These are phyloP conservation scores for Saccharomycopsis crataegensis DNA, from an alignment of 1,139 yeast genomes.

Conservation along the genomic window DNA sequence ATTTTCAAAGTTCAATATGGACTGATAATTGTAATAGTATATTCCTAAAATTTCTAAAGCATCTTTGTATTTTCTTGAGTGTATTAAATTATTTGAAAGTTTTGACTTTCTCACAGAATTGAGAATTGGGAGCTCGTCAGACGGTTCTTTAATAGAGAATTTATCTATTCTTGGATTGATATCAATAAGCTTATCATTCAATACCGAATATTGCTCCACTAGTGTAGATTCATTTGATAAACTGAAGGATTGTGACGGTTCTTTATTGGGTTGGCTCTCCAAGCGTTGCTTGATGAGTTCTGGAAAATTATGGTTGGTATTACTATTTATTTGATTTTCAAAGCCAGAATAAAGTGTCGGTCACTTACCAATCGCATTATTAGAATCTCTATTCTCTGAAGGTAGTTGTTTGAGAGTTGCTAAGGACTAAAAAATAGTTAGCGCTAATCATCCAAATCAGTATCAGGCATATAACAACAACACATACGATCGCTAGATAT, in stretches of 20 bases:
- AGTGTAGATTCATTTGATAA: background rate
- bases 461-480: too few relatives aligned
- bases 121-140: background rate
- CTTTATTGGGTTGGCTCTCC: too few relatives aligned
- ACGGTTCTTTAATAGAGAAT: background rate
- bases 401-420: too few relatives aligned
- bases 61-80: background rate
- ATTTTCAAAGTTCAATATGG: slow-evolving; percentile 6
- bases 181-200: background rate
- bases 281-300: too few relatives aligned
- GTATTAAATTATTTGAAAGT: background rate
- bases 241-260: background rate
- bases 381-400: too few relatives aligned
- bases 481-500: too few relatives aligned
- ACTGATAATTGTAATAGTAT: slow-evolving; percentile 1
- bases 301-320: too few relatives aligned
- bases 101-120: background rate
- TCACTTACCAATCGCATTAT: too few relatives aligned
- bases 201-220: background rate
- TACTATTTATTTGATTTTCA: too few relatives aligned
- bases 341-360: too few relatives aligned
- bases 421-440: too few relatives aligned
- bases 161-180: background rate
- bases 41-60: slow-evolving; percentile 3
- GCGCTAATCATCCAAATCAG: too few relatives aligned